Base-by-base conservation (phyloP, 495 filamentous ascomycete species). In the Tuber brumale region DNA sequence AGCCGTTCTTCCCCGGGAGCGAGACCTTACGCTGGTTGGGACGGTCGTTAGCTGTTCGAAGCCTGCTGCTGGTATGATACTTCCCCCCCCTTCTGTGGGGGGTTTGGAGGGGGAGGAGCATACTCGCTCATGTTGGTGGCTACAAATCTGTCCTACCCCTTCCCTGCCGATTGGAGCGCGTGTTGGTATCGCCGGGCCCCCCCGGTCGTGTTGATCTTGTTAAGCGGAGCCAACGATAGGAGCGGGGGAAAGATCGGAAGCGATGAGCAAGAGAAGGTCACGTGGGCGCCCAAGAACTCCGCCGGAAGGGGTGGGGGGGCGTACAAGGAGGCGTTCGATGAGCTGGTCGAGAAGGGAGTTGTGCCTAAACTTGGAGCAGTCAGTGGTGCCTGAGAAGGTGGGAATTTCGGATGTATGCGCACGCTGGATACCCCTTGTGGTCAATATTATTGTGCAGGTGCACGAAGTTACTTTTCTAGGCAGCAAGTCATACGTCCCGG, bases 221-320 rank as follows among this genome's bases (percentile, higher is more conserved):
- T 43, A 87, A 87, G 81, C 89, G 88, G 89, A 84, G 83, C 35
- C 79, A 87, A 81, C 73, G 74, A 74, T 73, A 83, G 0, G 89
- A 83, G 90, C 41, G 84, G 85, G 2, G 57, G 57, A 6, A 31
- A 66, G 12, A 78, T 89, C 69, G 85, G 88, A 57, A 83, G 86
- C 71, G 83, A 85, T 41, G 85, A 83, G 1, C 86, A 88, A 76
- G 86, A 86, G 75, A 87, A 87, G 79, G 89, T 86, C n/a, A 89
- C 88, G 0, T 90, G 88, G 88, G 83, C 75, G 0, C 89, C 19
- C 85, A 88, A 77, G 86, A 85, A 82, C 70, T 83, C 44, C 87
- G 86, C 19, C 88, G 85, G 85, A 85, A 81, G 8, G 85, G 86
- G 51, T 88, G 86, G 80, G 73, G 87, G 43, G 72, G 82, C 85